These are phyloP conservation scores for Capillidium heterosporum DNA, from an alignment of 371 early-diverging fungal species.

Conservation along the genomic window DNA sequence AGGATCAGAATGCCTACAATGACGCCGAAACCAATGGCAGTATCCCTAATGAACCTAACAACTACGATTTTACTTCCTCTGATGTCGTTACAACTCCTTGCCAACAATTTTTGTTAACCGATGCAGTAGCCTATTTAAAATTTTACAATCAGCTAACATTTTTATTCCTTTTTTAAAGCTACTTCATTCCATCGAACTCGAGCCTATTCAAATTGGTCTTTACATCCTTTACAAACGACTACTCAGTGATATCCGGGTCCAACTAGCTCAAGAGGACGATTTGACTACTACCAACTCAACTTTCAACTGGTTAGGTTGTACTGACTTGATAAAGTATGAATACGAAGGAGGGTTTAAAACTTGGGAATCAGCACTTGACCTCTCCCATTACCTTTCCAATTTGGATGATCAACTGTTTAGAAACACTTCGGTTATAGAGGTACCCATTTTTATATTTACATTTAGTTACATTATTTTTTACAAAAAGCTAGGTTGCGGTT, in stretches of 20 bases:
- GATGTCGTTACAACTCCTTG: too few relatives aligned
- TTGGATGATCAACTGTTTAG: conserved; percentile 18
- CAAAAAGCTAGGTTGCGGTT: conserved; percentile 77
- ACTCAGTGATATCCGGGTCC: conserved; percentile 65
- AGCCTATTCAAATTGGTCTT: neutral
- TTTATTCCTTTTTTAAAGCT: neutral
- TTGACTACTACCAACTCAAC: too few relatives aligned
- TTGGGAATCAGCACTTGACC: conserved; percentile 84
- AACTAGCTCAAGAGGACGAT: conserved; percentile 50
- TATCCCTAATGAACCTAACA: too few relatives aligned
- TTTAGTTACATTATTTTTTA: neutral
- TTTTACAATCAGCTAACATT: too few relatives aligned
- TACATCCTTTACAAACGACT: conserved; percentile 33
- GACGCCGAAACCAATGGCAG: too few relatives aligned
- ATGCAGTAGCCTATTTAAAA: too few relatives aligned
- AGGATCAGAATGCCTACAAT: too few relatives aligned
- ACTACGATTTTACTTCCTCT: too few relatives aligned
- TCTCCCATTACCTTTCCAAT: conserved; percentile 42
- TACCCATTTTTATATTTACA: conserved; percentile 10
- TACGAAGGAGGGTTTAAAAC: conserved; percentile 69
- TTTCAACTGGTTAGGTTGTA: too few relatives aligned
- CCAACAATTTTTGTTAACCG: too few relatives aligned
- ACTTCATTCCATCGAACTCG: neutral
- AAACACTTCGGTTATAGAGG: conserved; percentile 41
- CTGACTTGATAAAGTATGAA: neutral